Evolutionary conservation across 2,329 filamentous ascomycete genomes (phyloP).

Genomic region (Ascomycota sp.): DNA sequence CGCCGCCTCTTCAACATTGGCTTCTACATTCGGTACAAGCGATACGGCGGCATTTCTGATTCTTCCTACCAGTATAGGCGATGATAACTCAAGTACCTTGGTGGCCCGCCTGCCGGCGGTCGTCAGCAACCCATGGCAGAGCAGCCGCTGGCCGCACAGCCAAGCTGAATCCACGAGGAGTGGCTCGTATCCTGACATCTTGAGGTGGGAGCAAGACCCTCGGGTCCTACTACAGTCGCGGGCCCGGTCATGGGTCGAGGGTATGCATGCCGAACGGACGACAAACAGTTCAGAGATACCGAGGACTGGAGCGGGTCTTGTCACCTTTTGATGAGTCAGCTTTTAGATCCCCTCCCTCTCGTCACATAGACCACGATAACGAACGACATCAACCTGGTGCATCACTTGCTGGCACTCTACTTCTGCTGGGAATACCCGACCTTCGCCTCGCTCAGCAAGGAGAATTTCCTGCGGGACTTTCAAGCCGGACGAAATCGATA

Average conservation of each 20-base stretch:
- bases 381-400: conserved; percentile 33
- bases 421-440: conserved; percentile 63
- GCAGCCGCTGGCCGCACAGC: conserved; percentile 28
- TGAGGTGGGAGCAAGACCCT: conserved; percentile 23
- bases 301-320: conserved; percentile 26
- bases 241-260: conserved; percentile 30
- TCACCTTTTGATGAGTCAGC: conserved; percentile 23
- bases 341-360: conserved; percentile 19
- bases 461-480: conserved; percentile 50
- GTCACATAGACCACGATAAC: conserved; percentile 42
- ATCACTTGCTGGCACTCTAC: conserved; percentile 44
- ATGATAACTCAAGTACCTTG: conserved; percentile 10
- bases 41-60: no score
- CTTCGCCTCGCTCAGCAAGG: conserved; percentile 51
- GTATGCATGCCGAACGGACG: conserved; percentile 14
- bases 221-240: conserved; percentile 20
- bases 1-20: no score
- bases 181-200: conserved; percentile 23
- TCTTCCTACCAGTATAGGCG: no score
- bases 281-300: conserved; percentile 15
- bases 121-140: conserved; percentile 19
- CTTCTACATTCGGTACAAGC: no score
- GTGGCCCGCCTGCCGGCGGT: conserved; percentile 9
- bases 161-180: conserved; percentile 25
- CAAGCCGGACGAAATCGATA: conserved; percentile 37